Evolutionary conservation across 352 stramenopile genomes (phyloP).

Genomic region (Globisporangium solare): DNA sequence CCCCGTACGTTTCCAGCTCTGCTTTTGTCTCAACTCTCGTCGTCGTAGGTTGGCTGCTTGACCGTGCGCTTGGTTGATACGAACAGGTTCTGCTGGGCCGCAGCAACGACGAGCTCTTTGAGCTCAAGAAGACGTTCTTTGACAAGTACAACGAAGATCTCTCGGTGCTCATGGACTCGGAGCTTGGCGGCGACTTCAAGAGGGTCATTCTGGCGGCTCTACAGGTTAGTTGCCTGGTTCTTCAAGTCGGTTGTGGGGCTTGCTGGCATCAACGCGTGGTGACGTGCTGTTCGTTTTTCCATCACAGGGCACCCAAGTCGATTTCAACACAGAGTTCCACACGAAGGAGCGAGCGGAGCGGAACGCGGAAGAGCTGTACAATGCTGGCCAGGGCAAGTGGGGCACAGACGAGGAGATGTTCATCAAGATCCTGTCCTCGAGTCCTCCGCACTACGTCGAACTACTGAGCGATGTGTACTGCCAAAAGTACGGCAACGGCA

Average conservation of each 20-base stretch:
- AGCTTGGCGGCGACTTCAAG: constrained; percentile 65
- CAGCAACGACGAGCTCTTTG: constrained; percentile 63
- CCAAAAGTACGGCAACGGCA: constrained; percentile 60
- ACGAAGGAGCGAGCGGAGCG: constrained; percentile 47
- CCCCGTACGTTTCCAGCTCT: constrained; percentile 29
- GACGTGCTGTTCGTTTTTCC: not conserved
- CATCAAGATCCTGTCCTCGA: constrained; percentile 52
- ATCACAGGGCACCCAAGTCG: constrained; percentile 9
- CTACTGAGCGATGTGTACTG: constrained; percentile 62
- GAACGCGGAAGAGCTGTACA: constrained; percentile 60
- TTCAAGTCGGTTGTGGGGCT: not conserved
- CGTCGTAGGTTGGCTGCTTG: not conserved
- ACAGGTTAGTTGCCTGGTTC: constrained; percentile 21
- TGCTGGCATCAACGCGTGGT: not conserved
- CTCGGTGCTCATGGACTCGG: constrained; percentile 51
- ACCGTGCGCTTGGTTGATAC: not conserved
- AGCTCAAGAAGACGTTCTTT: constrained; percentile 74
- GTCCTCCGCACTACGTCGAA: constrained; percentile 48
- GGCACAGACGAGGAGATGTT: constrained; percentile 71
- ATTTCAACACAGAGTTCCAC: constrained; percentile 50
- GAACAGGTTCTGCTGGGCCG: constrained; percentile 59
- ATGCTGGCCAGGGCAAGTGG: constrained; percentile 67
- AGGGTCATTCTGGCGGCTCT: constrained; percentile 60
- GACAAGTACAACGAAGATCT: constrained; percentile 75
- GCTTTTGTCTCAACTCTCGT: no score